These are phyloP conservation scores for Dryas drummondii DNA, from an alignment of 306 rosid species.

Conservation along the genomic window DNA sequence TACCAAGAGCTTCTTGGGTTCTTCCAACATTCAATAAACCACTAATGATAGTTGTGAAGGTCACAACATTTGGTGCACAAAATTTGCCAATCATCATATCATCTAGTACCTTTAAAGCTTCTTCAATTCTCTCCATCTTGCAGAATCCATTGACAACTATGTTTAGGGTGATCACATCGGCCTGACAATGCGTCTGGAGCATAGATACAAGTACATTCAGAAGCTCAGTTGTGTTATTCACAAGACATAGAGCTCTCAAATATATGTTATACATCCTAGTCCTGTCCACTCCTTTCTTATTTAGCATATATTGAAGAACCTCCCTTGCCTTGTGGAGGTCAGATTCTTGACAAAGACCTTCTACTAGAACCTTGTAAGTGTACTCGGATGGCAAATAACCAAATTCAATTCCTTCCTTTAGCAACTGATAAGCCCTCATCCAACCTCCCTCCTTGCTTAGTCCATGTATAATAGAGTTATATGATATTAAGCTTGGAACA, in stretches of 20 bases:
- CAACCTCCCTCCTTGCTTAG: constrained; percentile 77
- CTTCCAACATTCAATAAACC: constrained; percentile 62
- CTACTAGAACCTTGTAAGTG: constrained; percentile 64
- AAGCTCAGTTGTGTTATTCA: constrained; percentile 69
- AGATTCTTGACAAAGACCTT: constrained; percentile 55
- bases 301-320: constrained; percentile 62
- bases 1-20: constrained; percentile 56
- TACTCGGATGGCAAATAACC: constrained; percentile 59
- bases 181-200: constrained; percentile 66
- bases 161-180: constrained; percentile 74
- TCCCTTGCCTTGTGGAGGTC: constrained; percentile 58
- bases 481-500: constrained; percentile 51
- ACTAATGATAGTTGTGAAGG: constrained; percentile 68
- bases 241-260: constrained; percentile 65
- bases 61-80: constrained; percentile 68
- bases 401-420: constrained; percentile 64
- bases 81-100: constrained; percentile 72
- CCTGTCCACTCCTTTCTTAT: constrained; percentile 50
- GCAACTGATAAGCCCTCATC: constrained; percentile 78
- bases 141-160: constrained; percentile 76
- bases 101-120: constrained; percentile 62
- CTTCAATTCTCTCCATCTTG: constrained; percentile 71
- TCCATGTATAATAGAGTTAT: constrained; percentile 69
- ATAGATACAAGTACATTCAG: constrained; percentile 64
- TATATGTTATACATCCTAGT: constrained; percentile 80